Base-by-base conservation (phyloP, 177 flowering plant species). In the Telopea speciosissima region DNA sequence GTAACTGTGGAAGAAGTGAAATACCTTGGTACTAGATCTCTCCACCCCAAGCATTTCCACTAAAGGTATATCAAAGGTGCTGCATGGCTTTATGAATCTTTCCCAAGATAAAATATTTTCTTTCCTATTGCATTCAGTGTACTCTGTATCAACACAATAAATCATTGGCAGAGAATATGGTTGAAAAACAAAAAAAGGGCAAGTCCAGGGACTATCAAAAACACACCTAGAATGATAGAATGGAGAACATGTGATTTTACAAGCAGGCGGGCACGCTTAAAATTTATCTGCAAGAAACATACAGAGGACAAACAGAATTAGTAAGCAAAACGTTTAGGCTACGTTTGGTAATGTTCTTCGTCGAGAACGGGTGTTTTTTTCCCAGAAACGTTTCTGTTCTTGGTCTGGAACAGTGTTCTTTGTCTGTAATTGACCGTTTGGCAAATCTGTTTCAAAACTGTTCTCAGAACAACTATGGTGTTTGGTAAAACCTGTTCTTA, bases 201-300 rank as follows among this genome's bases (percentile, higher is more conserved):
- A 58, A 58, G 21, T 36, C 40, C 13, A 9, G 60, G 56, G 3
- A 31, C 31, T n/a, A 12, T 58, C 6, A 66, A 70, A 59, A 54
- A 6, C 8, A 33, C 74, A 91, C 99, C 99, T 67, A 85, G 93
- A 71, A 90, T 87, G 42, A 61, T 58, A 22, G 92, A 80, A 76
- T 79, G 71, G 56, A 75, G 23, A 67, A 92, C 77, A 76, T 92
- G 92, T 44, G 91, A 84, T 75, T 87, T 82, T 63, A 82, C 92
- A 74, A 92, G 82, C 44, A 89, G 81, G 26, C 97, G 91, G 66
- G 96, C 99, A 68, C 97, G 96, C 83, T 94, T 94, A 61, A 90
- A 84, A 79, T 94, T 94, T 81, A 94, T 86, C 99, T 94, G 91
- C 64, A 49, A 76, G 45, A 54, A 73, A 73, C 54, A 14, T 62